A percentile compares a stretch with the other conserved stretches of the same genome.
phyloP scores from a whole-genome alignment of 2,329 filamentous ascomycete genomes.

The Alternaria infectoria region DNA sequence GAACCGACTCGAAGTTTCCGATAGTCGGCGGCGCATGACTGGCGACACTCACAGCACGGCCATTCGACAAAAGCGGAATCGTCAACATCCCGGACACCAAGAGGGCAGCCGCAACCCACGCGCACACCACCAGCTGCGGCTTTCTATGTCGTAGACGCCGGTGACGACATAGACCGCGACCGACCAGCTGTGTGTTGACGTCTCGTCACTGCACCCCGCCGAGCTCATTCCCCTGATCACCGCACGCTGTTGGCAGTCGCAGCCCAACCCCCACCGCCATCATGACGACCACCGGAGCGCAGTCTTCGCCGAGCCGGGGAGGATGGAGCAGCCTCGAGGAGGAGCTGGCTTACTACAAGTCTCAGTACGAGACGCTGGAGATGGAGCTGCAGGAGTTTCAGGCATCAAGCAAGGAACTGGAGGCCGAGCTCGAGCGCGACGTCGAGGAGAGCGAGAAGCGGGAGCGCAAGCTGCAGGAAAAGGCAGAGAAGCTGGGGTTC shows the following conservation, averaged over 20 bases:
- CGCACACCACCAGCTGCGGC: slow-evolving; percentile 12
- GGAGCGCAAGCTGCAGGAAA: slow-evolving; percentile 83
- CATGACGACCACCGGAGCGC: slow-evolving; percentile 23
- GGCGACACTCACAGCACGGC: slow-evolving; percentile 28
- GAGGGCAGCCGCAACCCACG: slow-evolving; percentile 26
- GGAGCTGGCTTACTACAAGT: slow-evolving; percentile 91
- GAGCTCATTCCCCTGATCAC: slow-evolving; percentile 34
- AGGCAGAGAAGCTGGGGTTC: slow-evolving; percentile 81
- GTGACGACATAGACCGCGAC: slow-evolving; percentile 1
- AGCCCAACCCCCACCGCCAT: slow-evolving; percentile 38
- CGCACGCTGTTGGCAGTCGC: slow-evolving; percentile 19
- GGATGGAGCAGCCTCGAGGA: slow-evolving; percentile 63
- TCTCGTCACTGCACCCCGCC: slow-evolving; percentile 22
- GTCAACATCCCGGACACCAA: slow-evolving; percentile 16
- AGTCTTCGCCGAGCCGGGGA: slow-evolving; percentile 40
- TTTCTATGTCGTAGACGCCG: slow-evolving; percentile 7
- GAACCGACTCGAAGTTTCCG: slow-evolving; percentile 21
- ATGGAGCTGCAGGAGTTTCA: slow-evolving; percentile 92
- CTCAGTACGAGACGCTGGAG: slow-evolving; percentile 92
- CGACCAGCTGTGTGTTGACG: slow-evolving; percentile 11
- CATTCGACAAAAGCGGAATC: slow-evolving; percentile 17
- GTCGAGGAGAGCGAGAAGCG: slow-evolving; percentile 94
- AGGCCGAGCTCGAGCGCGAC: slow-evolving; percentile 94
- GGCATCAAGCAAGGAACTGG: slow-evolving; percentile 89
- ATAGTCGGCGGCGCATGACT: slow-evolving; percentile 34